Conservation (phyloP, 345 rosid genomes). For the Hirschfeldia incana region DNA sequence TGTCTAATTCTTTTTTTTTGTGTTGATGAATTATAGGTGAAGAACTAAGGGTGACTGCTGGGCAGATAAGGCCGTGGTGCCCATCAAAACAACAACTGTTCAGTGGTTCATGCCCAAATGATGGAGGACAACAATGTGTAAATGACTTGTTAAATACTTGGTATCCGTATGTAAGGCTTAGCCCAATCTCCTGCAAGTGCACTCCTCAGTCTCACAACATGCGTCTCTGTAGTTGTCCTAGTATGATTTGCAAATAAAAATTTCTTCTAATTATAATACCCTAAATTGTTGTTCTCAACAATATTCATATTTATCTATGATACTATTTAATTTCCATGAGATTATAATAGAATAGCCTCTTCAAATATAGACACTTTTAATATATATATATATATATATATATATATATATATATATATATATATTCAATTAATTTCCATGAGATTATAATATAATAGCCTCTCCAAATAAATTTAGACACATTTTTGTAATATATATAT, state of each 20-base stretch:
- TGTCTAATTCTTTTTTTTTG: background rate
- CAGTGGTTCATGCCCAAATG: constrained; percentile 18
- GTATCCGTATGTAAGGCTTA: constrained; percentile 33
- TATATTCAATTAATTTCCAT: background rate
- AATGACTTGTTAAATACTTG: constrained; percentile 34
- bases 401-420: no score
- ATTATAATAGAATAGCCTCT: background rate
- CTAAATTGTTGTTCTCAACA: constrained; percentile 7
- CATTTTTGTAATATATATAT: background rate
- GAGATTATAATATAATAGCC: background rate
- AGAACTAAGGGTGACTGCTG: background rate
- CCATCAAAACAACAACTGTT: constrained; percentile 30
- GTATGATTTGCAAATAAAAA: constrained; percentile 27
- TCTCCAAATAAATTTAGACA: background rate
- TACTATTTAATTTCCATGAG: background rate
- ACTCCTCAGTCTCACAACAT: background rate
- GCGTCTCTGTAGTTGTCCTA: constrained; percentile 30
- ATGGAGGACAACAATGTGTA: constrained; percentile 37
- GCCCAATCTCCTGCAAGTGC: constrained; percentile 27
- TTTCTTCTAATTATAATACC: background rate
- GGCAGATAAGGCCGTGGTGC: constrained; percentile 31
- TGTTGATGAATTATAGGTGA: constrained; percentile 30
- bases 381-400: no score
- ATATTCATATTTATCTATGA: background rate
- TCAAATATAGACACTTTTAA: no score